These are phyloP conservation scores for Sarocladium strictum DNA, from an alignment of 2,329 filamentous ascomycete genomes.

Conservation along the genomic window DNA sequence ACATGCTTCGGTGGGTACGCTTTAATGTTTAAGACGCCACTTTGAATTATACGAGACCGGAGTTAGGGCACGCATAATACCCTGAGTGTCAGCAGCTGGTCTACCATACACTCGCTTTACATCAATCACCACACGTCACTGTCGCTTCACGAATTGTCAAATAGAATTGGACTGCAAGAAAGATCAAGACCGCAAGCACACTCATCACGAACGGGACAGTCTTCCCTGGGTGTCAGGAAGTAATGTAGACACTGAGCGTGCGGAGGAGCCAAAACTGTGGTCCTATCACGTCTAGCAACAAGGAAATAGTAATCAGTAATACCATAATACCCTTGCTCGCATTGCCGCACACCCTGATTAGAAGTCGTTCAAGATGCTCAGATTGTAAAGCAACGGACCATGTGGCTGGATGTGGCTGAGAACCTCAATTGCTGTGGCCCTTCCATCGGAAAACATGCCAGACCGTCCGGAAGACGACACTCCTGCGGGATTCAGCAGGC, in stretches of 20 bases:
- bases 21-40: conserved; percentile 32
- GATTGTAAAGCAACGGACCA: not conserved
- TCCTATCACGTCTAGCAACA: not conserved
- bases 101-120: conserved; percentile 32
- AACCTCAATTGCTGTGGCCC: too few relatives aligned
- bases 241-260: not conserved
- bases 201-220: not conserved
- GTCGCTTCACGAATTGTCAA: not conserved
- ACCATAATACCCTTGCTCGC: conserved; percentile 2
- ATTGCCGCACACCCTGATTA: too few relatives aligned
- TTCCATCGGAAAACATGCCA: not conserved
- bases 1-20: too few relatives aligned
- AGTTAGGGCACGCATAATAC: conserved; percentile 29
- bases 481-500: not conserved
- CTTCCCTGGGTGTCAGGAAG: not conserved
- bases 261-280: not conserved
- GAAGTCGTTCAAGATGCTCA: too few relatives aligned
- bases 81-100: conserved; percentile 14
- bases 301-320: not conserved
- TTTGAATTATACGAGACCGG: conserved; percentile 22
- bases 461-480: too few relatives aligned
- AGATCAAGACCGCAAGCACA: not conserved
- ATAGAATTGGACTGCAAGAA: not conserved
- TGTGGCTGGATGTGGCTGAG: too few relatives aligned
- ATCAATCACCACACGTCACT: not conserved